These are phyloP conservation scores for Ceratocystis eucalypticola DNA, from an alignment of 2,329 filamentous ascomycete genomes.

Conservation along the genomic window DNA sequence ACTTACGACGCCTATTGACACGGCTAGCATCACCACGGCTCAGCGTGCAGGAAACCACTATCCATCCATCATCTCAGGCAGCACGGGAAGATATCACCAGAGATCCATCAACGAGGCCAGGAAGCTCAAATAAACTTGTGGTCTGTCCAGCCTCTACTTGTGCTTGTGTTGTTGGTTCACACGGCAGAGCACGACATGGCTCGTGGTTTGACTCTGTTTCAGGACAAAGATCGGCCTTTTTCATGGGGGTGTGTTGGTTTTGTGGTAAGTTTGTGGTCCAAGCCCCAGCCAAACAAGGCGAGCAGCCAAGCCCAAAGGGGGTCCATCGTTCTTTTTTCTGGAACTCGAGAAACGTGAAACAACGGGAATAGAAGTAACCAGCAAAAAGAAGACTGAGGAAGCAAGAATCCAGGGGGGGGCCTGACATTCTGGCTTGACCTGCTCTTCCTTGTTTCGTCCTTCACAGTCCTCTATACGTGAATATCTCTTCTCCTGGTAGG, in stretches of 20 bases:
- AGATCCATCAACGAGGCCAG: background rate
- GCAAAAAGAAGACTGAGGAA: background rate
- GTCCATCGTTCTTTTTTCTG: background rate
- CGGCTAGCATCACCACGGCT: no score
- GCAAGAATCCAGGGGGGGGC: background rate
- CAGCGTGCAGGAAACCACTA: no score
- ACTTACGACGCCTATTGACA: no score
- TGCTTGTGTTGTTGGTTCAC: no score
- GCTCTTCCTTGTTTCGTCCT: no score
- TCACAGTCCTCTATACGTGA: no score
- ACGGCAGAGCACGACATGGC: background rate
- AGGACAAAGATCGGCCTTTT: background rate
- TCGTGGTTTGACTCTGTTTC: slow-evolving; percentile 7
- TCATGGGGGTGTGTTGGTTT: background rate
- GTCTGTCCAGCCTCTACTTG: no score
- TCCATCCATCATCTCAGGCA: no score
- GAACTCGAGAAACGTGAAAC: background rate
- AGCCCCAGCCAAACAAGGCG: background rate
- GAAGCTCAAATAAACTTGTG: background rate
- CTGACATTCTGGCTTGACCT: background rate
- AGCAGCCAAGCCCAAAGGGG: background rate
- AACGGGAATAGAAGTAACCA: background rate
- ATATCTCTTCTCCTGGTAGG: no score
- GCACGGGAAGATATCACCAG: no score
- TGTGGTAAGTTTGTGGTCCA: background rate